Conservation (phyloP, 73 alveolate species). For the Durusdinium trenchii region DNA sequence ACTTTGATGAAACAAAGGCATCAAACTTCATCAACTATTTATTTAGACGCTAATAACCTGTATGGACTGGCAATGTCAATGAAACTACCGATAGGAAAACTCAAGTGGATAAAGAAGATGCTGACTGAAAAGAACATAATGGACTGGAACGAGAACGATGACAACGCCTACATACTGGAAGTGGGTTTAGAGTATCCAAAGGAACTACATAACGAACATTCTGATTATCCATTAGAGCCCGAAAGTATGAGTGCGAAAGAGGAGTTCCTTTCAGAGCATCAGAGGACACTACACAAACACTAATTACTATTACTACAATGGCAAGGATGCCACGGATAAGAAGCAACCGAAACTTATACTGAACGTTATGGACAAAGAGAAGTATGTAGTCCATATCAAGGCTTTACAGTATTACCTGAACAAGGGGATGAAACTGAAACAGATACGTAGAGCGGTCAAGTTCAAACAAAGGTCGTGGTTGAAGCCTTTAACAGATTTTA, state of each 20-base stretch:
- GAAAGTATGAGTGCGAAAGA: background rate
- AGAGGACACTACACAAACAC: background rate
- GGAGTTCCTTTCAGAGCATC: background rate
- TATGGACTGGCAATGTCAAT: background rate
- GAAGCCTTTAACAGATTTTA: background rate
- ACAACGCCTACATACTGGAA: background rate
- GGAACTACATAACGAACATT: background rate
- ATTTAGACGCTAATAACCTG: slow-evolving; percentile 14
- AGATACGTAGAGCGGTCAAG: background rate
- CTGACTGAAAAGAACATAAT: background rate
- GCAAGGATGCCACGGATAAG: background rate
- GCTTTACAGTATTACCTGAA: background rate
- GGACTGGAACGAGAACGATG: background rate
- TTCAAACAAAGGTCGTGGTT: background rate
- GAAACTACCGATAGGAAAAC: background rate
- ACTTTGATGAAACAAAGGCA: background rate
- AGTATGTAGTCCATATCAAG: background rate
- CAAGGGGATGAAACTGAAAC: background rate
- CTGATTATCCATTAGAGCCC: slow-evolving; percentile 6
- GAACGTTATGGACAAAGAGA: background rate
- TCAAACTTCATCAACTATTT: background rate
- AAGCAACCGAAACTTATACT: background rate
- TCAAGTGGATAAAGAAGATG: background rate
- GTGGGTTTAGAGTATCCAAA: slow-evolving; percentile 35
- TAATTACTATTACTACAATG: too few species aligned